These are phyloP conservation scores for Leccinum boreale DNA, from an alignment of 768 basidiomycete genomes.

Conservation along the genomic window DNA sequence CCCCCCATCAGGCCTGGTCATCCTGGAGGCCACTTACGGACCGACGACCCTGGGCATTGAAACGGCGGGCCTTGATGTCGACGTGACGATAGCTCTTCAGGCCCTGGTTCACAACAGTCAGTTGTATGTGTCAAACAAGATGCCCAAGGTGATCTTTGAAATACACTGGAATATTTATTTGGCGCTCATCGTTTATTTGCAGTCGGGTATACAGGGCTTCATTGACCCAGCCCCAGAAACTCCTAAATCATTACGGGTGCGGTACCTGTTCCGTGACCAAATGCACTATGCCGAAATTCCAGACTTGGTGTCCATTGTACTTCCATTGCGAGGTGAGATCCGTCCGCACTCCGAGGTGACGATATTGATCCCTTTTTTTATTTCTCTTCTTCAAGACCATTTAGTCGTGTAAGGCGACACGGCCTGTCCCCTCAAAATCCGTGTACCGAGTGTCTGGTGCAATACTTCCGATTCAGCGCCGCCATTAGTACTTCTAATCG, in stretches of 20 bases:
- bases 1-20: conserved; percentile 58
- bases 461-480: conserved; percentile 2
- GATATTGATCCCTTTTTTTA: conserved; percentile 8
- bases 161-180: not conserved
- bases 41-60: conserved; percentile 48
- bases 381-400: conserved; percentile 20
- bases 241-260: conserved; percentile 64
- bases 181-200: conserved; percentile 7
- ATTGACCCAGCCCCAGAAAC: conserved; percentile 78
- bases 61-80: conserved; percentile 55
- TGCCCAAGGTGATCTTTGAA: conserved; percentile 57
- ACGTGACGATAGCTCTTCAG: conserved; percentile 82
- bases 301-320: conserved; percentile 64
- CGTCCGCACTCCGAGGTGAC: conserved; percentile 6
- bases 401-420: conserved; percentile 21
- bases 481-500: not conserved
- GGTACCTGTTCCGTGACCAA: conserved; percentile 73
- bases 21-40: conserved; percentile 74
- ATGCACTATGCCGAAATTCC: conserved; percentile 76
- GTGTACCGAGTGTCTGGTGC: conserved; percentile 4
- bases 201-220: conserved; percentile 84
- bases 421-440: not conserved
- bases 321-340: conserved; percentile 70
- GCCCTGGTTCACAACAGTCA: conserved; percentile 77
- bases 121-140: conserved; percentile 70